Evolutionary conservation across 352 stramenopile species (phyloP), one percentile per base, ranked within the genome.

Genomic region (Halophytophthora polymorphica): DNA sequence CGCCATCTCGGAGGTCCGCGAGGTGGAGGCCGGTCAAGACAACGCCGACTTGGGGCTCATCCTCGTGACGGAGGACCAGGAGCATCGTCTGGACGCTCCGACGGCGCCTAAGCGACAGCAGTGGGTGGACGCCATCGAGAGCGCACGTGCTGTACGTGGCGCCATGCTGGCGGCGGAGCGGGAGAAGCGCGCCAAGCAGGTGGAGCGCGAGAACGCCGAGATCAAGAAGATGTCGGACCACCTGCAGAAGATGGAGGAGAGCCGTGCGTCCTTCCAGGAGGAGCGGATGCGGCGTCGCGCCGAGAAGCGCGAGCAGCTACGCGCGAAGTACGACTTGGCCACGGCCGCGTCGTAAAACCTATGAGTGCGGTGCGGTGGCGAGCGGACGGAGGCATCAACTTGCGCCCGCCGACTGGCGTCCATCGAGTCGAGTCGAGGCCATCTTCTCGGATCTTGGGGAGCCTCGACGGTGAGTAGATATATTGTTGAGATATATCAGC

Each of bases 321-420:
- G 79, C 41, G 65, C 69, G 54, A 90, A 90, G 66, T 90, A 90
- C 62, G 65, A 86, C 35, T 56, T 88, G 36, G 53, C 72, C 37
- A 64, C 65, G 14, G 61, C 67, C 29, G 61, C 64, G 11, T 64
- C 59, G 53, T 71, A 59, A 60, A 59, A 59, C 22, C 47, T 57
- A 53, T 57, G 46, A 62, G 40, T 29, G 36, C 8, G 4, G 25
- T 31, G 25, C 8, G 8, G 25, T 8, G 25, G 25, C 25, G 25
- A 31, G 25, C 25, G 25, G 4, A 31, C 25, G 25, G 4, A 8
- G 8, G 25, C 25, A 31, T 31, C 25, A 31, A 31, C 25, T 31
- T 31, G 25, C 25, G 25, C 25, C 25, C 25, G 25, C 25, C 25
- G n/a, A n/a, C n/a, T n/a, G n/a, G n/a, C n/a, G n/a, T n/a, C n/a